Evolutionary conservation across 2,329 filamentous ascomycete genomes (phyloP), one percentile per base, ranked within the genome.

Genomic region (Monosporascus sp.): DNA sequence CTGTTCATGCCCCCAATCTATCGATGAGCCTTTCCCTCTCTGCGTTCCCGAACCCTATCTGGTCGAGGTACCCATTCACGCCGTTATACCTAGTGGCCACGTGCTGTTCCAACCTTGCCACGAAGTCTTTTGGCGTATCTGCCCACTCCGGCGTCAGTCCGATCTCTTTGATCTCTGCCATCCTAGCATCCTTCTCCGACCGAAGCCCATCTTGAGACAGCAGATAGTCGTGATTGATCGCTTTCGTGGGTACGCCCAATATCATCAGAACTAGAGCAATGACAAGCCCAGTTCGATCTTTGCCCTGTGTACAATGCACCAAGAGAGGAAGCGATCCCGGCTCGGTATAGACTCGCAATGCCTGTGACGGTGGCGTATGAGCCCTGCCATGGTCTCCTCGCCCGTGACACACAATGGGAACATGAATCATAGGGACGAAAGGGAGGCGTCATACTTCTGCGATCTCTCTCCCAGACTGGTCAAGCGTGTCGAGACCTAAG

Each of bases 251-350:
- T 1, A 88, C 70, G 7, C 70, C 72, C 3, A 88, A 74, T 11
- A 88, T 72, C 63, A 93, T 76, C 20, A 95, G 72, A 0, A 87
- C 70, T 4, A 96, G 73, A 41, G 87, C 74, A 5, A 90, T 75
- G 11, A 89, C 75, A 14, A 96, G 73, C 0, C 91, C 91, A 1
- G 84, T 91, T 2, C 91, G 81, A 65, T 96, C 91, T 67, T 96
- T 96, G 54, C 91, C 91, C 64, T 95, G 90, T 1, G 91, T 94
- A 69, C 91, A 96, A 69, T 96, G 90, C 2, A 94, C 73, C 7
- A 96, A 66, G 1, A 85, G 70, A 0, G 91, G 90, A 58, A 85
- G 83, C 17, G 76, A 76, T 0, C 68, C 60, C 2, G 74, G 66
- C 1, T 76, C 67, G 9, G 76, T 70, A 24, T 83, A 68, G 7